Percentiles rank a stretch among this genome's conserved stretches.
Evolutionary conservation across 1,284 basidiomycete genomes (phyloP).

Genomic region (Trichosporon inkin): DNA sequence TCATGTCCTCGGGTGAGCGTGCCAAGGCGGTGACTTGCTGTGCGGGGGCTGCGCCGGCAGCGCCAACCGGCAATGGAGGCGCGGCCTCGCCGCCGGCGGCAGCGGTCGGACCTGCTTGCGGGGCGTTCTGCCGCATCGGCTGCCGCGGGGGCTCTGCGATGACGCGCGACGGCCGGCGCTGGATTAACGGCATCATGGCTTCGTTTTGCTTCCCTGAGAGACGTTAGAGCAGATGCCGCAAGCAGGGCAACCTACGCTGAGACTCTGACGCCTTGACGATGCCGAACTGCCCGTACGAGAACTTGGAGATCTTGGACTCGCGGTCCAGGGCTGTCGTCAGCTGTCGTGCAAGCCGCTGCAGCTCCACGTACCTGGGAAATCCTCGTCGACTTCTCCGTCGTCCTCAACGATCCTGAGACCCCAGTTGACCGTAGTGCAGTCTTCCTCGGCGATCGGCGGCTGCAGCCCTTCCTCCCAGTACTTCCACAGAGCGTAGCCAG

Average conservation of each 20-base stretch:
- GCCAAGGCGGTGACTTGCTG: background rate
- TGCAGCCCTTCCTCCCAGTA: constrained; percentile 85
- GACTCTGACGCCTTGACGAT: constrained; percentile 65
- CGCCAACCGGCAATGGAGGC: background rate
- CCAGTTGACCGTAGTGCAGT: constrained; percentile 71
- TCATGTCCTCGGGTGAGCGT: background rate
- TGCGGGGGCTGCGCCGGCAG: background rate
- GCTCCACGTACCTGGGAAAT: constrained; percentile 79
- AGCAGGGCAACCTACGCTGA: constrained; percentile 61
- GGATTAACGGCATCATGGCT: constrained; percentile 56
- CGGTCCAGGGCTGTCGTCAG: constrained; percentile 76
- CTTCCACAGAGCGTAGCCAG: constrained; percentile 84
- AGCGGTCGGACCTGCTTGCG: background rate
- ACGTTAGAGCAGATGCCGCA: background rate
- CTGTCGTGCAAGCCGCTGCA: too few species aligned
- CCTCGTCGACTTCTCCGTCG: constrained; percentile 97
- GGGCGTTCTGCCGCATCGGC: background rate
- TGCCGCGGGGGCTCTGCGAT: constrained; percentile 23
- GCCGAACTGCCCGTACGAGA: constrained; percentile 87
- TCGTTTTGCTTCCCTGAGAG: constrained; percentile 74
- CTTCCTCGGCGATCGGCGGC: constrained; percentile 61
- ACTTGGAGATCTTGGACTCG: constrained; percentile 75
- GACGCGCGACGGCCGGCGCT: constrained; percentile 41
- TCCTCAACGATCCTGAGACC: constrained; percentile 93
- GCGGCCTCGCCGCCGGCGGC: background rate